Evolutionary conservation across 768 basidiomycete species (phyloP).

Genomic region (Pluteus cervinus): DNA sequence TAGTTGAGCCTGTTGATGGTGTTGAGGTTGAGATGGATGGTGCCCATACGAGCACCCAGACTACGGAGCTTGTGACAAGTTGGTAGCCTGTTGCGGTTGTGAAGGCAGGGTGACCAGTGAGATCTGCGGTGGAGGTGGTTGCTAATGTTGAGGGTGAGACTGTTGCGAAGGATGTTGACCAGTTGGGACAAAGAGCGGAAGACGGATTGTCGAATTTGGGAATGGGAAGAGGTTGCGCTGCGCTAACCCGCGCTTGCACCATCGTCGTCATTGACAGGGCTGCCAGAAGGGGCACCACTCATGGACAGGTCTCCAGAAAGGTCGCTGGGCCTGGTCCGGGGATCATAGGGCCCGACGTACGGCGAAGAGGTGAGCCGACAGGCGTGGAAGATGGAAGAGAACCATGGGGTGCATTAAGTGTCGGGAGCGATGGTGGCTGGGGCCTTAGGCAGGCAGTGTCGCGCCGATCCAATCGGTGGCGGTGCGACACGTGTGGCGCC

Average conservation of each 20-base stretch:
- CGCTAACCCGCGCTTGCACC: constrained; percentile 35
- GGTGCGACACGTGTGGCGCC: no score
- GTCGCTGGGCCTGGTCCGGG: constrained; percentile 51
- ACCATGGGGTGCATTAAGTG: constrained; percentile 90
- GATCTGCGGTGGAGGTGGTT: constrained; percentile 40
- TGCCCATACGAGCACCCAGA: constrained; percentile 44
- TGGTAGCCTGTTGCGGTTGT: constrained; percentile 62
- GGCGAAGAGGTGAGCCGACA: constrained; percentile 64
- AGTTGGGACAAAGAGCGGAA: constrained; percentile 47
- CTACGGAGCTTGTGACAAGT: constrained; percentile 48
- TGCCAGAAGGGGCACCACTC: constrained; percentile 39
- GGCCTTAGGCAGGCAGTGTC: no score
- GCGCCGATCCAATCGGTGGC: no score
- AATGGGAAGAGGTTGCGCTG: constrained; percentile 52
- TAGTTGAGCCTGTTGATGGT: constrained; percentile 32
- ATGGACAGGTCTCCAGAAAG: constrained; percentile 79
- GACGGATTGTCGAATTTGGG: constrained; percentile 54
- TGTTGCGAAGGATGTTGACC: constrained; percentile 29
- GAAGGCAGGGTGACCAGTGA: constrained; percentile 58
- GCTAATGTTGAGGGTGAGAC: constrained; percentile 25
- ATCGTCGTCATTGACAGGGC: constrained; percentile 53
- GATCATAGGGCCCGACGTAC: constrained; percentile 49
- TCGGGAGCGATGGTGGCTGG: no score
- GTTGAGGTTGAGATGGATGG: constrained; percentile 50
- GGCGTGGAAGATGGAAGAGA: constrained; percentile 71